phyloP scores from a whole-genome alignment of 495 filamentous ascomycete genomes.

The Hyaloscypha bicolor region DNA sequence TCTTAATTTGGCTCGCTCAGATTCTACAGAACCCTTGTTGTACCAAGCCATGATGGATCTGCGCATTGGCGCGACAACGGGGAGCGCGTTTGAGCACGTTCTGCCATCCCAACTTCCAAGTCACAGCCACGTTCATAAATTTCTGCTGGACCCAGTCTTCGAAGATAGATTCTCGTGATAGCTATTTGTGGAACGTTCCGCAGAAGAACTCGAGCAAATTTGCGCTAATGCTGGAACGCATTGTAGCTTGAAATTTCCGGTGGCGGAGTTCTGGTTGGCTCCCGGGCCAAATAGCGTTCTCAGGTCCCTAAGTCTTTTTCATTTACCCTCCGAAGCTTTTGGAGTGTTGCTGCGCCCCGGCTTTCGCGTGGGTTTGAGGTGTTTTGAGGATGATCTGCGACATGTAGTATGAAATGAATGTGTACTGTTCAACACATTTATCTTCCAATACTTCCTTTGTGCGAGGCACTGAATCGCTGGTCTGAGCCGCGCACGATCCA shows the following conservation, averaged over 20 bases:
- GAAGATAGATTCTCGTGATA: background rate
- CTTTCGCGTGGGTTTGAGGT: conserved; percentile 10
- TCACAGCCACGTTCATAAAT: background rate
- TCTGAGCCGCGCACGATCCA: too few species aligned
- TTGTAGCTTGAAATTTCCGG: background rate
- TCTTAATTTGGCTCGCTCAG: background rate
- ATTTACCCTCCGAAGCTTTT: background rate
- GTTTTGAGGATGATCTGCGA: background rate
- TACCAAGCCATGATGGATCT: background rate
- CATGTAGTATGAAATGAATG: background rate
- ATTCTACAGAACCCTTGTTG: background rate
- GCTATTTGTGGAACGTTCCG: background rate
- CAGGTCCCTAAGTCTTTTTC: background rate
- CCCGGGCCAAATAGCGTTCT: background rate
- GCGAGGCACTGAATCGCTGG: background rate
- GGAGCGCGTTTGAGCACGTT: conserved; percentile 14
- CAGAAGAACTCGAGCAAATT: background rate
- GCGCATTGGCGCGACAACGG: background rate
- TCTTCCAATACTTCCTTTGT: background rate
- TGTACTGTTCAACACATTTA: background rate
- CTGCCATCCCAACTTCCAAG: background rate
- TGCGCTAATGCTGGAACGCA: background rate
- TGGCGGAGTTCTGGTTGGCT: background rate
- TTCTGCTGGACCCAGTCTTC: background rate
- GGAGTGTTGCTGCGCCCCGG: background rate